Evolutionary conservation across 2,329 filamentous ascomycete species (phyloP).

Genomic region (Pseudogymnoascus sp.): DNA sequence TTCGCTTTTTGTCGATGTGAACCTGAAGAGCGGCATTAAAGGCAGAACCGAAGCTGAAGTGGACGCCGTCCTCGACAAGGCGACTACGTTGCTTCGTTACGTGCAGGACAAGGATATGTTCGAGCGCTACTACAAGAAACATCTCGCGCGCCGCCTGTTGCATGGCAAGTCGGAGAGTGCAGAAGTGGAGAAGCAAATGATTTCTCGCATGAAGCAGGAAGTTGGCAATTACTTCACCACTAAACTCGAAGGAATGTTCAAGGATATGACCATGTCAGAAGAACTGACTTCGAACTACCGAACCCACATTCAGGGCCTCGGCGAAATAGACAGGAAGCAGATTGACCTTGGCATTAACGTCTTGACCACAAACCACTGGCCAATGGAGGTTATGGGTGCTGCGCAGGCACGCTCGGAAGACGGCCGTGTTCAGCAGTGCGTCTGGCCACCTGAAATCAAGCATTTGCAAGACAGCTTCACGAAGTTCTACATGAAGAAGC

Average conservation of each 20-base stretch:
- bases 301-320: slow-evolving; percentile 50
- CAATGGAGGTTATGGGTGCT: slow-evolving; percentile 73
- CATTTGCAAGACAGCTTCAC: slow-evolving; percentile 77
- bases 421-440: slow-evolving; percentile 46
- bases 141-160: slow-evolving; percentile 78
- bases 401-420: slow-evolving; percentile 44
- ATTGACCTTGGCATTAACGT: slow-evolving; percentile 80
- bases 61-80: slow-evolving; percentile 77
- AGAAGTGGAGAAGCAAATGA: slow-evolving; percentile 92
- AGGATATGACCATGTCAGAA: slow-evolving; percentile 82
- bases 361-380: slow-evolving; percentile 92
- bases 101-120: slow-evolving; percentile 90
- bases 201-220: slow-evolving; percentile 93
- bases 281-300: slow-evolving; percentile 76
- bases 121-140: slow-evolving; percentile 96
- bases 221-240: slow-evolving; percentile 88
- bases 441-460: slow-evolving; percentile 68
- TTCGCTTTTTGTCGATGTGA: slow-evolving; percentile 94
- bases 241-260: slow-evolving; percentile 96
- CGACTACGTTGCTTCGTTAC: slow-evolving; percentile 79
- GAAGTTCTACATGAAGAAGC: slow-evolving; percentile 78
- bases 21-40: slow-evolving; percentile 86
- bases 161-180: slow-evolving; percentile 85
- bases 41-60: slow-evolving; percentile 87
- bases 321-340: slow-evolving; percentile 49